A percentile compares a stretch with the other conserved stretches of the same genome.
Evolutionary conservation across 1,284 basidiomycete genomes (phyloP).

Genomic region (Hemileia vastatrix): DNA sequence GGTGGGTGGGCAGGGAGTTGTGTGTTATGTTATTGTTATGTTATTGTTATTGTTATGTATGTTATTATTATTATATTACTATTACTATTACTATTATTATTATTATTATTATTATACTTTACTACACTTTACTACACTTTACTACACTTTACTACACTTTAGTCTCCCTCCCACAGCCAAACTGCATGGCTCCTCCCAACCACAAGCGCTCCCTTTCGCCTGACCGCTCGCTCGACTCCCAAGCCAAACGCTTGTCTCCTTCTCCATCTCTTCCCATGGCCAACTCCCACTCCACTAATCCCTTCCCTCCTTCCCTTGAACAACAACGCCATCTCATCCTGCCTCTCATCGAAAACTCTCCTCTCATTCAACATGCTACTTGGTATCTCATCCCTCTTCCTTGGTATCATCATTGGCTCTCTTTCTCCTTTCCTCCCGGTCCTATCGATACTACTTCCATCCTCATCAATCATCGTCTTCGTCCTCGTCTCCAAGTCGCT

Average conservation of each 20-base stretch:
- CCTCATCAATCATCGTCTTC: conserved; percentile 5
- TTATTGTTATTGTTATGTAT: background rate
- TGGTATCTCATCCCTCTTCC: conserved; percentile 14
- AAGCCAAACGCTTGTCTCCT: background rate
- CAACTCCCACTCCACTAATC: background rate
- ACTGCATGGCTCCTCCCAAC: background rate
- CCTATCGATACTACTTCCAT: conserved; percentile 13
- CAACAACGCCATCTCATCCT: conserved; percentile 1
- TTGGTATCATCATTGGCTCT: conserved; percentile 11
- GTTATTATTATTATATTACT: background rate
- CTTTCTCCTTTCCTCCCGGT: background rate
- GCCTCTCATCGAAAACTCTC: background rate
- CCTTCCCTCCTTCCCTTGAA: background rate
- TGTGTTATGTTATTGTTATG: background rate
- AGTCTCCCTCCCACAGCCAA: background rate
- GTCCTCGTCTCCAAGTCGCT: conserved; percentile 4
- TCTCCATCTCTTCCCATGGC: background rate
- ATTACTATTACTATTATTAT: too few relatives aligned
- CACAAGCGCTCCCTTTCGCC: too few relatives aligned
- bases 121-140: too few relatives aligned
- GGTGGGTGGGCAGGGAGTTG: background rate
- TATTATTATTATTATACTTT: too few relatives aligned
- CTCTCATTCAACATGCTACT: conserved; percentile 5
- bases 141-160: background rate
- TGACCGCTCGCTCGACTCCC: background rate